Percentiles rank a stretch among this genome's conserved stretches.
Conservation (phyloP, 1,284 basidiomycete genomes). For the Cutaneotrichosporon dermatis region DNA sequence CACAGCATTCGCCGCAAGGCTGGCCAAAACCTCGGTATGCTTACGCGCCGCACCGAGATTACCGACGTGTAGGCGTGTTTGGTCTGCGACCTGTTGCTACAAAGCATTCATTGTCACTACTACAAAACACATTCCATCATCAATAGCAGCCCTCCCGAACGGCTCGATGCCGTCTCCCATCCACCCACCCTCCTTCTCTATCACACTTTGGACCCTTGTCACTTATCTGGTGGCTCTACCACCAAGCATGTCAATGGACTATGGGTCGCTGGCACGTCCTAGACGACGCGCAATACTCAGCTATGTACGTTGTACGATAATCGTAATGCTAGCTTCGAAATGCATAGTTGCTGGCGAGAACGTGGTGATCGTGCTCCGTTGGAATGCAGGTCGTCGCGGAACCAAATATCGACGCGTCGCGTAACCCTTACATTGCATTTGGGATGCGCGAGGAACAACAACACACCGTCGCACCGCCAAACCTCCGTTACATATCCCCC, state of each 20-base stretch:
- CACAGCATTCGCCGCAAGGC: slow-evolving; percentile 23
- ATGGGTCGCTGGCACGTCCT: not conserved
- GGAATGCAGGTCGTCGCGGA: not conserved
- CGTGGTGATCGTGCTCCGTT: not conserved
- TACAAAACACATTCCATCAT: not conserved
- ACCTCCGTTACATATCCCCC: not conserved
- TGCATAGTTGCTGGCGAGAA: not conserved
- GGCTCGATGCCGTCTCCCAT: slow-evolving; percentile 1
- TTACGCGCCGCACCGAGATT: slow-evolving; percentile 25
- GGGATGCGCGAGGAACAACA: not conserved
- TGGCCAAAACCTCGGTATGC: slow-evolving; percentile 36
- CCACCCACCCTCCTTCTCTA: not conserved
- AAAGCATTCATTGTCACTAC: not conserved
- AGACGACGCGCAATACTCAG: not conserved
- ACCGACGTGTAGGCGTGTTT: slow-evolving; percentile 6
- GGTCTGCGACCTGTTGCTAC: not conserved
- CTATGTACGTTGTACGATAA: slow-evolving; percentile 4
- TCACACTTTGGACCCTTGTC: not conserved
- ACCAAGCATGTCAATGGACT: slow-evolving; percentile 1
- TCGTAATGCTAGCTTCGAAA: not conserved
- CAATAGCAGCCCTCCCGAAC: not conserved
- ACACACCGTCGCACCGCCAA: not conserved
- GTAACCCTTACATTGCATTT: not conserved
- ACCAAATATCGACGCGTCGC: slow-evolving; percentile 5
- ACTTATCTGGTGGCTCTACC: not conserved